Percentiles rank a stretch among this genome's conserved stretches.
These are phyloP conservation scores for Cercospora brassicicola DNA, from an alignment of 2,329 filamentous ascomycete genomes.

Conservation along the genomic window DNA sequence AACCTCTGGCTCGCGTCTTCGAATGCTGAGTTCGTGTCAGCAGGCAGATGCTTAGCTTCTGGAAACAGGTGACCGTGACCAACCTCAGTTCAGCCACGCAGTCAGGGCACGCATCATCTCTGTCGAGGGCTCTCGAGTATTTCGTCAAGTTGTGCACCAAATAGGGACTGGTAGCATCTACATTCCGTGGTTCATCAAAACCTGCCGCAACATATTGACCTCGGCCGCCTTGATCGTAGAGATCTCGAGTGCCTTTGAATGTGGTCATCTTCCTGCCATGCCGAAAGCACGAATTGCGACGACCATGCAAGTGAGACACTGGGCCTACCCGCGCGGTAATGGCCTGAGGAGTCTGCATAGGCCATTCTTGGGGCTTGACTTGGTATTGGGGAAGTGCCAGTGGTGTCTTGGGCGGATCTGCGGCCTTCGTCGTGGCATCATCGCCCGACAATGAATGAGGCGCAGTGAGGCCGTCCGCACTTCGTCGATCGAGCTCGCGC, in stretches of 20 bases:
- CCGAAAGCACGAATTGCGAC: slow-evolving; percentile 32
- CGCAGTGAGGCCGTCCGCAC: neutral
- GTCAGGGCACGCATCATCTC: slow-evolving; percentile 36
- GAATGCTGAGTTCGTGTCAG: slow-evolving; percentile 21
- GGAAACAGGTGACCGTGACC: neutral
- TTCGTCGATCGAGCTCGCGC: neutral
- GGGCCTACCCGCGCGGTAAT: slow-evolving; percentile 1
- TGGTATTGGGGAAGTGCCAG: neutral
- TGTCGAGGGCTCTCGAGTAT: slow-evolving; percentile 7
- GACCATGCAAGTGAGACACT: slow-evolving; percentile 30
- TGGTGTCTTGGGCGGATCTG: neutral
- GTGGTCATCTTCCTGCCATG: slow-evolving; percentile 34
- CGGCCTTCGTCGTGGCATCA: neutral
- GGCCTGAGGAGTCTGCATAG: neutral
- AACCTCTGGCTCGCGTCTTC: slow-evolving; percentile 25
- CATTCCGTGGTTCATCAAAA: slow-evolving; percentile 28
- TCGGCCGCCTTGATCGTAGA: slow-evolving; percentile 31
- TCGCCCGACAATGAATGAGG: neutral
- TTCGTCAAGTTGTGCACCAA: slow-evolving; percentile 1
- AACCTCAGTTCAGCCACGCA: slow-evolving; percentile 34
- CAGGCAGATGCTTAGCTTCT: no score
- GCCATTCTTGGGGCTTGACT: neutral
- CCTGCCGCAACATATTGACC: slow-evolving; percentile 37
- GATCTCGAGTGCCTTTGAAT: slow-evolving; percentile 27
- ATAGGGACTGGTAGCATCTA: slow-evolving; percentile 37